Percentiles rank a stretch among this genome's conserved stretches.
These are phyloP conservation scores for Cystobasidium pallidum DNA, from an alignment of 1,284 basidiomycete genomes.

Conservation along the genomic window DNA sequence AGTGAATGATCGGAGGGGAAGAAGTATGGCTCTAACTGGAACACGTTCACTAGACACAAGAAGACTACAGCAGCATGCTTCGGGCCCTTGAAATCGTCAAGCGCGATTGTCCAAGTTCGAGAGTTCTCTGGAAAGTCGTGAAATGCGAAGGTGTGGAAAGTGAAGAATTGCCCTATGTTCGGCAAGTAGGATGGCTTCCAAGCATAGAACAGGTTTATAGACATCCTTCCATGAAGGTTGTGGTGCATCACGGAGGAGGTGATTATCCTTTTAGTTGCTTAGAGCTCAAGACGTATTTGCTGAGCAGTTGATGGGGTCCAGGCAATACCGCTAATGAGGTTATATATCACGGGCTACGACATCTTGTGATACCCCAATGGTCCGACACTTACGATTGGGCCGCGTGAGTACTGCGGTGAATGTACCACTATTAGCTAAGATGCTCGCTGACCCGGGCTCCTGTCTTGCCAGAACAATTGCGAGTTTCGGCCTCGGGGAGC, in stretches of 20 bases:
- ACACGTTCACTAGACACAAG: neutral
- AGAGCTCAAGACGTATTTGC: neutral
- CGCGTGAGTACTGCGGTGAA: slow-evolving; percentile 15
- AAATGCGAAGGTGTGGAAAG: slow-evolving; percentile 3
- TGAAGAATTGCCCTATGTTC: neutral
- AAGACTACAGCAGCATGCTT: slow-evolving; percentile 37
- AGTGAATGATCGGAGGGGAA: neutral
- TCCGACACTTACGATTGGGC: slow-evolving; percentile 42
- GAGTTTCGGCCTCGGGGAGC: slow-evolving; percentile 21
- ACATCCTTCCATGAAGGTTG: slow-evolving; percentile 24
- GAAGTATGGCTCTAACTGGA: neutral
- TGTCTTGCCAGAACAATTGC: slow-evolving; percentile 18
- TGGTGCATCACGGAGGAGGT: slow-evolving; percentile 41
- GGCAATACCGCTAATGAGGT: slow-evolving; percentile 42
- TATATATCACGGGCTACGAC: slow-evolving; percentile 32
- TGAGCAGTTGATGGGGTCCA: slow-evolving; percentile 4
- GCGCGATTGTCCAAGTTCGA: neutral
- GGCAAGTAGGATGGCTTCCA: slow-evolving; percentile 12
- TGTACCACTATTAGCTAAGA: no score
- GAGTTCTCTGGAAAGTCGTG: slow-evolving; percentile 33
- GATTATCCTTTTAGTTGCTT: neutral
- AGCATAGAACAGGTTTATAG: slow-evolving; percentile 22
- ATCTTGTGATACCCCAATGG: slow-evolving; percentile 41
- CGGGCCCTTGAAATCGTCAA: neutral
- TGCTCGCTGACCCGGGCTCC: no score